Evolutionary conservation across 441 rosid genomes (phyloP).

Genomic region (Pelargonium citronellum): DNA sequence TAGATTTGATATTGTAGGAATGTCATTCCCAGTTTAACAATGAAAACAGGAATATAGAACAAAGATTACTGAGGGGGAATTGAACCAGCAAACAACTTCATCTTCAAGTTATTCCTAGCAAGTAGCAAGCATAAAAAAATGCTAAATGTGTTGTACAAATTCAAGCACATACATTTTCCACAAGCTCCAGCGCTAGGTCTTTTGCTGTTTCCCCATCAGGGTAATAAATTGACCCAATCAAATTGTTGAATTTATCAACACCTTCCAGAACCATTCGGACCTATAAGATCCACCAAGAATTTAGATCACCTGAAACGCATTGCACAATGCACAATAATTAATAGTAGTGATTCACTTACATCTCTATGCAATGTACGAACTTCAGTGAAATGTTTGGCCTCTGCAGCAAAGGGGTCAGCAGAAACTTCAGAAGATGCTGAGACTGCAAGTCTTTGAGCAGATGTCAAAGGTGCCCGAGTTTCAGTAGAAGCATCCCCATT

Average conservation of each 20-base stretch:
- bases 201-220: constrained; percentile 76
- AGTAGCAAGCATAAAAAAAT: too few relatives aligned
- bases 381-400: constrained; percentile 90
- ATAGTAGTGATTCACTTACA: constrained; percentile 37
- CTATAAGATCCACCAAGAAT: constrained; percentile 36
- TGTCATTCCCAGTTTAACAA: too few relatives aligned
- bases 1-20: too few relatives aligned
- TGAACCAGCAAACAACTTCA: too few relatives aligned
- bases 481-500: constrained; percentile 66
- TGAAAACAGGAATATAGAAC: too few relatives aligned
- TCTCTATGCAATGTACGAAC: constrained; percentile 77
- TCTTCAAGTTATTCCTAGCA: too few relatives aligned
- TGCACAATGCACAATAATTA: constrained; percentile 9
- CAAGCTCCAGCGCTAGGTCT: constrained; percentile 87
- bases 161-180: constrained; percentile 85
- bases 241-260: constrained; percentile 82
- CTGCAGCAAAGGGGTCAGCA: constrained; percentile 73
- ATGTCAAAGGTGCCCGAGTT: constrained; percentile 56
- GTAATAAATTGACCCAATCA: constrained; percentile 89
- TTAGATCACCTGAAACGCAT: constrained; percentile 21
- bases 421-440: constrained; percentile 62
- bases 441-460: constrained; percentile 87
- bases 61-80: too few relatives aligned
- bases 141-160: constrained; percentile 46
- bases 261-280: constrained; percentile 97